Conservation (phyloP, 805 yeast genomes). For the Lipomyces yamanashiensis region DNA sequence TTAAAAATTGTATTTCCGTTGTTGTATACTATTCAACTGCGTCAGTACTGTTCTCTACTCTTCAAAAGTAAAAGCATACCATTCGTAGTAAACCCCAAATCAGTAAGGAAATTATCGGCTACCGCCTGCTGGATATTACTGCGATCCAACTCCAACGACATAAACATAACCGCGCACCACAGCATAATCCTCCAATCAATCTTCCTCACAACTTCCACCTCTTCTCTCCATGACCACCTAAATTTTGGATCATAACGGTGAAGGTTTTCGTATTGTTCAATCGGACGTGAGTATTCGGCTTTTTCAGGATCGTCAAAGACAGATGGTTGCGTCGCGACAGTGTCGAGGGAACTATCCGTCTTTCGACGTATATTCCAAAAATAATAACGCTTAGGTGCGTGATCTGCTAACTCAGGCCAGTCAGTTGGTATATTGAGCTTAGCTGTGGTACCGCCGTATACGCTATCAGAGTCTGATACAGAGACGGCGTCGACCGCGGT, state of each 20-base stretch:
- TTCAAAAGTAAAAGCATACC: constrained; percentile 32
- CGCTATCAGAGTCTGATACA: constrained; percentile 8
- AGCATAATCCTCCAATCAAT: constrained; percentile 59
- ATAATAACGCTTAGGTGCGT: constrained; percentile 19
- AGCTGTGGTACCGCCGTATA: constrained; percentile 14
- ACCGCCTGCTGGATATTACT: constrained; percentile 59
- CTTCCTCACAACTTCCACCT: constrained; percentile 53
- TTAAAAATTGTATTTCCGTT: constrained; percentile 53
- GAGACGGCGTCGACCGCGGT: constrained; percentile 5
- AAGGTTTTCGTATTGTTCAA: constrained; percentile 36
- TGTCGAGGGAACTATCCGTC: constrained; percentile 20
- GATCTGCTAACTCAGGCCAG: constrained; percentile 33
- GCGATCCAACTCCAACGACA: constrained; percentile 62
- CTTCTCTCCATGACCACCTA: constrained; percentile 62
- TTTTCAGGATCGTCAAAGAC: constrained; percentile 38
- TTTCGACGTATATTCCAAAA: constrained; percentile 24
- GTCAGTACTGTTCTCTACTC: not conserved
- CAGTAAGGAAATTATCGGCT: constrained; percentile 58
- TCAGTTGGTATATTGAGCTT: constrained; percentile 27
- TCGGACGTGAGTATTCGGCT: constrained; percentile 25
- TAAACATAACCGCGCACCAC: constrained; percentile 61
- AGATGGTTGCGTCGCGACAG: constrained; percentile 32
- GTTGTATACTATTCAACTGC: constrained; percentile 16
- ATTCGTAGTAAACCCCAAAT: constrained; percentile 57
- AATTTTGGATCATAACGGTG: constrained; percentile 61